Evolutionary conservation across 805 yeast genomes (phyloP).

Genomic region (Pichia phayaonensis): DNA sequence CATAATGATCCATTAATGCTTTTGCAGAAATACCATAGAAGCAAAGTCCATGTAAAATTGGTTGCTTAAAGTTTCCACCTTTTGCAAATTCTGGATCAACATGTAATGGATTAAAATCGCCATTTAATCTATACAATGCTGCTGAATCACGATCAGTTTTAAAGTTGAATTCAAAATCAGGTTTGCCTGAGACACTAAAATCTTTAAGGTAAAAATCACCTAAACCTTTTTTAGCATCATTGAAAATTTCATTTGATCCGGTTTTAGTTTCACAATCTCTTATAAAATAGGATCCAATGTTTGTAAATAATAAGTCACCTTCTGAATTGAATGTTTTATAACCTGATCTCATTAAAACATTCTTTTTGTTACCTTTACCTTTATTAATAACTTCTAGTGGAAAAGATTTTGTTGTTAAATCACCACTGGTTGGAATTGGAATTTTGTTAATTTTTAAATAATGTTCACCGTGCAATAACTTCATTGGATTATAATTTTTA

Average conservation of each 20-base stretch:
- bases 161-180: conserved; percentile 58
- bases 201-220: conserved; percentile 50
- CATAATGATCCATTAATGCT: conserved; percentile 69
- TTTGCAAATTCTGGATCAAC: conserved; percentile 88
- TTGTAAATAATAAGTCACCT: conserved; percentile 64
- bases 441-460: conserved; percentile 67
- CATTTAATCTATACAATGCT: conserved; percentile 82
- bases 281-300: conserved; percentile 78
- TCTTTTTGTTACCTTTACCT: conserved; percentile 45
- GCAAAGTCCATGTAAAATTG: conserved; percentile 91
- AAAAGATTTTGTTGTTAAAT: conserved; percentile 48
- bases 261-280: conserved; percentile 63
- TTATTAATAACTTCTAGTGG: conserved; percentile 78
- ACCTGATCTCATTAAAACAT: conserved; percentile 71
- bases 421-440: conserved; percentile 72
- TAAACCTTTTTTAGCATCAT: conserved; percentile 33
- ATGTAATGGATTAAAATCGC: conserved; percentile 93
- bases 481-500: conserved; percentile 81
- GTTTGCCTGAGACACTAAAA: conserved; percentile 48
- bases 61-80: conserved; percentile 75
- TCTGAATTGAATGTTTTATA: conserved; percentile 59
- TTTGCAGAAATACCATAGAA: conserved; percentile 78
- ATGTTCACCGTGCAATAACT: conserved; percentile 92
- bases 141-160: conserved; percentile 69
- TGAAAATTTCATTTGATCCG: conserved; percentile 39